Evolutionary conservation across 495 filamentous ascomycete species (phyloP), one percentile per base, ranked within the genome.

Genomic region (Aspergillus panamensis): DNA sequence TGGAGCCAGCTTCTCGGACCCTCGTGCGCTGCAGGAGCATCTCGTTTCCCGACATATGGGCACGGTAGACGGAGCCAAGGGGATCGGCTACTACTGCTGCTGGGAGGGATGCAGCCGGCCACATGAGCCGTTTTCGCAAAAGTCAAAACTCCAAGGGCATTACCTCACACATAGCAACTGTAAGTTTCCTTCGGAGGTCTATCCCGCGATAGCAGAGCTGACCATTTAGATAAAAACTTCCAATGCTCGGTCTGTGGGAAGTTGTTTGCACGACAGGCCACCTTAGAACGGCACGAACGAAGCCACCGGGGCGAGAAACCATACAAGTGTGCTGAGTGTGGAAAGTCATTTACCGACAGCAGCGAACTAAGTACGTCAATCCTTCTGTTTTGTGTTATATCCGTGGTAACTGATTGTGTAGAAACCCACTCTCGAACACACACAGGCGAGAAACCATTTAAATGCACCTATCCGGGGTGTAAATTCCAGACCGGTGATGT

Each of bases 291-390:
- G 30, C 78, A 81, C 44, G 75, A 77, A 62, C 77, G 78, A n/a
- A 80, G 76, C n/a, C 78, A 81, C 53, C 78, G 77, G 0, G 75
- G 76, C 17, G 78, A 81, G 57, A 81, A 80, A 59, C 78, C 77
- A 0, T 80, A 75, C 51, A 71, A 62, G 29, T 81, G 78, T 59
- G 63, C 71, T 14, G 59, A 71, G 13, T 81, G 78, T 52, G 73
- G 68, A 3, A 80, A 76, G 54, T 67, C 69, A 14, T 79, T 79
- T 30, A 77, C 77, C 3, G 78, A 79, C 55, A 80, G 77, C 54
- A 80, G 77, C 47, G 74, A 78, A 57, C 66, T 79, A 51, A 79
- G 74, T 77, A 76, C 32, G 74, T 70, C n/a, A 1, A 31, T 29
- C 10, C 9, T 21, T 16, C 13, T 6, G 13, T 29, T 5, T 19